Conservation (phyloP, 306 rosid genomes). For the Begonia masoniana region DNA sequence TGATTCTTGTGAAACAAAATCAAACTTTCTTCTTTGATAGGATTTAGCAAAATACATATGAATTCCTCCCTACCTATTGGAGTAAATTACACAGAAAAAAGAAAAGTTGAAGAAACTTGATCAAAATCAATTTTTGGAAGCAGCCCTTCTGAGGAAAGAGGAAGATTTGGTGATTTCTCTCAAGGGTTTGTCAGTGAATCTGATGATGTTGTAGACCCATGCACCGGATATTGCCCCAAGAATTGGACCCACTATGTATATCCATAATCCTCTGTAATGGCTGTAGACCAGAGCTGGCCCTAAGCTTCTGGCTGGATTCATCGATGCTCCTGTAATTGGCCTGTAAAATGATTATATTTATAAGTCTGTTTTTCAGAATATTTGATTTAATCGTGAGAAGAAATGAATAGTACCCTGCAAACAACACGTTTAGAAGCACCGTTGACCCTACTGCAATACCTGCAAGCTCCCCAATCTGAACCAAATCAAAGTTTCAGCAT, state of each 20-base stretch:
- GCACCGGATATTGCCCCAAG: constrained; percentile 57
- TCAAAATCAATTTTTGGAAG: neutral
- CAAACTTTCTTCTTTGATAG: too few species aligned
- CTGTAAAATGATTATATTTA: constrained; percentile 15
- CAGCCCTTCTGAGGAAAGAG: constrained; percentile 34
- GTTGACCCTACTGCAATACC: constrained; percentile 79
- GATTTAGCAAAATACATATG: too few species aligned
- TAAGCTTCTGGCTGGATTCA: constrained; percentile 84
- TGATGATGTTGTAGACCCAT: constrained; percentile 41
- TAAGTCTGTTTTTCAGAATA: too few species aligned
- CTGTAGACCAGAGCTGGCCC: constrained; percentile 56
- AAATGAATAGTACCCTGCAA: constrained; percentile 49
- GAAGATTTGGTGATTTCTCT: constrained; percentile 49
- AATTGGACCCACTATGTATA: constrained; percentile 35
- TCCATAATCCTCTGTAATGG: constrained; percentile 46
- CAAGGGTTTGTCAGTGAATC: constrained; percentile 52
- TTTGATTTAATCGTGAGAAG: neutral
- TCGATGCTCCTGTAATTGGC: constrained; percentile 77
- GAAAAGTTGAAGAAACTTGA: too few species aligned
- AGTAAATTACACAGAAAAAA: too few species aligned
- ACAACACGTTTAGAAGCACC: constrained; percentile 57
- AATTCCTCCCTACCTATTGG: too few species aligned
- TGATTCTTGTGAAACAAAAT: too few species aligned
- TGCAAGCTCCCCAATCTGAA: constrained; percentile 81
- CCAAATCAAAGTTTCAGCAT: neutral